Evolutionary conservation across 768 basidiomycete genomes (phyloP), one percentile per base, ranked within the genome.

Genomic region (Trametes cinnabarina): DNA sequence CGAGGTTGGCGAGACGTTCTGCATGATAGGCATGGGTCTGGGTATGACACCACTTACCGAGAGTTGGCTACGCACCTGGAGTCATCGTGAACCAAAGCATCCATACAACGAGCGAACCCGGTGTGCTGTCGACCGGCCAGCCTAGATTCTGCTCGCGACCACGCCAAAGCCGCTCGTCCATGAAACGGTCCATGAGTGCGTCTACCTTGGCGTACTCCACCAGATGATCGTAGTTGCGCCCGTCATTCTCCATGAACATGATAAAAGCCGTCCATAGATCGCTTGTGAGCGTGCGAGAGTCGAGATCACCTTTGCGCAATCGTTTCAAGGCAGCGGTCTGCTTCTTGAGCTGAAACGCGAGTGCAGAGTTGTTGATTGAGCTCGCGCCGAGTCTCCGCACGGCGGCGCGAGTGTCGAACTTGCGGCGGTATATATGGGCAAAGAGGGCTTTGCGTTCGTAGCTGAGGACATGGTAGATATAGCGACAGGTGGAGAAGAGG

Each of bases 241-340:
- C 86, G 69, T 89, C 87, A 70, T 86, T 83, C 60, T 89, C 87
- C 3, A 81, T 71, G 68, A 86, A 68, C 76, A 90, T 80, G 41
- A 86, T 64, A 50, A 79, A 82, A 5, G 76, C 76, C 0, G 70
- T 71, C 71, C 79, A 80, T 20, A 90, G 74, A 14, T 81, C 76
- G 20, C 71, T 68, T 15, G 63, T 62, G 28, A 71, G 59, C 34
- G 49, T 30, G 15, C 66, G 57, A 12, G 66, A 54, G 37, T 63
- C 58, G 41, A 77, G 63, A 54, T 79, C 62, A 25, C 66, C 62
- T 1, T 60, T 44, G 54, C 76, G 69, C 48, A 79, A 64, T 43
- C 59, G 64, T 19, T 53, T 60, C 50, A 77, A 62, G 4, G 72
- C 65, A 37, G 12, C 22, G 47, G 64, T 78, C 72, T 71, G 80